phyloP scores from a whole-genome alignment of 2,329 filamentous ascomycete genomes.

The Talaromyces amestolkiae region DNA sequence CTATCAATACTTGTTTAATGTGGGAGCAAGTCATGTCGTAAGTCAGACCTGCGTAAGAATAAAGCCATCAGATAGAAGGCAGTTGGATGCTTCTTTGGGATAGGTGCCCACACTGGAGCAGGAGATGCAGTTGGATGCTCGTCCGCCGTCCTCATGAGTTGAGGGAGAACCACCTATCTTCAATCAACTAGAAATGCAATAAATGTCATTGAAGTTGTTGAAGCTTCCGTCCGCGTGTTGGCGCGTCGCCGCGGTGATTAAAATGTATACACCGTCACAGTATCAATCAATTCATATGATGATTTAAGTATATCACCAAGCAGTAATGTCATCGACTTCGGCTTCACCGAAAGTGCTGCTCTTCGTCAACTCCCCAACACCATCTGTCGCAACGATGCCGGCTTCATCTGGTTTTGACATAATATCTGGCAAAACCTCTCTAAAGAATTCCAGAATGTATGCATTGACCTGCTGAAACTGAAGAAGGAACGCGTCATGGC shows the following conservation, averaged over 20 bases:
- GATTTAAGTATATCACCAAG: conserved; percentile 63
- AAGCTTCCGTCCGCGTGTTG: conserved; percentile 4
- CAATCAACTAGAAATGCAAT: conserved; percentile 8
- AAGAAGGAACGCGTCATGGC: conserved; percentile 91
- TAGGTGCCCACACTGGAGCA: conserved; percentile 33
- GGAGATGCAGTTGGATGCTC: conserved; percentile 44
- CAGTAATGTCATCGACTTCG: conserved; percentile 93
- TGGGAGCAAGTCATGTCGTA: not conserved
- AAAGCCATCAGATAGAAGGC: conserved; percentile 32
- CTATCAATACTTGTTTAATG: not conserved
- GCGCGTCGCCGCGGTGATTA: not conserved
- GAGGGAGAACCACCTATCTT: conserved; percentile 27
- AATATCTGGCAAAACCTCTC: conserved; percentile 79
- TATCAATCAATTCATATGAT: not conserved
- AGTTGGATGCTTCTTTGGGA: conserved; percentile 44
- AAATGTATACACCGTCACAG: not conserved
- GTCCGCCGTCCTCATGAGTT: conserved; percentile 33
- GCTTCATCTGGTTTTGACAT: conserved; percentile 64
- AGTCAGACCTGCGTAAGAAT: not conserved
- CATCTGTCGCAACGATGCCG: conserved; percentile 50
- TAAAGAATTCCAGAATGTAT: conserved; percentile 80
- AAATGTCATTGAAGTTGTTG: conserved; percentile 9
- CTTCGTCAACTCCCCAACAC: conserved; percentile 67
- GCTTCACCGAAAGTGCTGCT: conserved; percentile 92
- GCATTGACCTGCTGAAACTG: conserved; percentile 97